Percentiles rank a stretch among this genome's conserved stretches.
phyloP scores from a whole-genome alignment of 352 stramenopile species.

The Globisporangium echinulatum region DNA sequence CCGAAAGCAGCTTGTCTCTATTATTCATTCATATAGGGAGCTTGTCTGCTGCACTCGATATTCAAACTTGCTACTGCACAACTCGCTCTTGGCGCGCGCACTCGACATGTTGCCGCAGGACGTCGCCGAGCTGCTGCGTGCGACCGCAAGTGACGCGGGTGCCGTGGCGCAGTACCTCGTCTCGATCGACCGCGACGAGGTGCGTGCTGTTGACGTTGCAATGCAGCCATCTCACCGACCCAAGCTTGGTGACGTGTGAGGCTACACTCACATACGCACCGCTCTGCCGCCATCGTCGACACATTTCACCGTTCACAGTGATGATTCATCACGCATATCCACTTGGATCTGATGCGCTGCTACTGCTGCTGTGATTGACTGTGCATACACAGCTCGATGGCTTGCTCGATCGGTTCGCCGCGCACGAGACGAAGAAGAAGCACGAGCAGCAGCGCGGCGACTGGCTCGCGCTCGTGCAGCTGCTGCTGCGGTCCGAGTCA shows the following conservation, averaged over 20 bases:
- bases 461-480: constrained; percentile 54
- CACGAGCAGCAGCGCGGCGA: constrained; percentile 35
- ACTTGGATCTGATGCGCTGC: neutral
- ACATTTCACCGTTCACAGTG: neutral
- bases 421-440: constrained; percentile 38
- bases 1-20: no score
- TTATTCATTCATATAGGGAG: no score
- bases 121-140: constrained; percentile 46
- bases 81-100: no score
- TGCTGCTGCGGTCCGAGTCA: constrained; percentile 48
- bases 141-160: constrained; percentile 49
- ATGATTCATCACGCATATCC: neutral
- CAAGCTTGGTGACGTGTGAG: constrained; percentile 10
- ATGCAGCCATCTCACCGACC: constrained; percentile 13
- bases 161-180: constrained; percentile 57
- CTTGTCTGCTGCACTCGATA: no score
- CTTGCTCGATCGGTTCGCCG: constrained; percentile 50
- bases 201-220: constrained; percentile 20
- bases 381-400: constrained; percentile 34
- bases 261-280: constrained; percentile 16
- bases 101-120: constrained; percentile 20
- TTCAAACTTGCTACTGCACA: no score
- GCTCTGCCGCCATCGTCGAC: no score
- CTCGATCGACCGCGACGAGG: constrained; percentile 53
- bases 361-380: neutral